Base-by-base conservation (phyloP, 2,329 filamentous ascomycete genomes). In the Colletotrichum phormii region DNA sequence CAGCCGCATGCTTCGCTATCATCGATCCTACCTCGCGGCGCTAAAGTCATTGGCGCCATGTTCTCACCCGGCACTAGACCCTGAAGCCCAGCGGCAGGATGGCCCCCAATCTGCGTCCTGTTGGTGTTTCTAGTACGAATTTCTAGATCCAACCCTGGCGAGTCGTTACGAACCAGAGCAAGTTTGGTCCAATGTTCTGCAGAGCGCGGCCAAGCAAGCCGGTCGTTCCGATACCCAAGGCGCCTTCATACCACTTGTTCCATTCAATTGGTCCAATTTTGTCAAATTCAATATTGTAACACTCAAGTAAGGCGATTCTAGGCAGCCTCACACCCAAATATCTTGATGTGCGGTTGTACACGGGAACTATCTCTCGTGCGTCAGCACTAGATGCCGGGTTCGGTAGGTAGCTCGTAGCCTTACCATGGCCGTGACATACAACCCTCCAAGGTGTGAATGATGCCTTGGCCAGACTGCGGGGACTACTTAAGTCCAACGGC, bases 331-430 rank as follows among this genome's bases (percentile, higher is more conserved):
- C 55, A 31, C 42, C 42, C 31, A n/a, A 53, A 29, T 4, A 59
- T 13, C 29, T 12, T 5, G 5, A 5, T 26, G 63, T 8, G 46
- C 26, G 22, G 49, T 67, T 11, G 57, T 49, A 63, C 29, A 57
- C 49, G 64, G 64, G 63, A 69, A 53, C 59, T 59, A 69, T 59
- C 53, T 31, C 65, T 46, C 46, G 59, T 26, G 42, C 59, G 59
- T 64, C 70, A 69, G 70, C 65, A 54, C 65, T 64, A 57, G 57
- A 37, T 59, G 58, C 53, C 54, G 29, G 37, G 53, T 18, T 5
- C 15, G 18, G 42, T 54, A 29, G 58, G 22, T 29, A 33, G 58
- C 53, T 59, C 51, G n/a, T 33, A 42, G 37, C 37, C 15, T 18
- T 35, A 5, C 22, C 35, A 12, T 8, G 31, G 24, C 18, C 8